A percentile compares a stretch with the other conserved stretches of the same genome.
phyloP scores from a whole-genome alignment of 2,329 filamentous ascomycete species.

The Hypoxylon sp. region DNA sequence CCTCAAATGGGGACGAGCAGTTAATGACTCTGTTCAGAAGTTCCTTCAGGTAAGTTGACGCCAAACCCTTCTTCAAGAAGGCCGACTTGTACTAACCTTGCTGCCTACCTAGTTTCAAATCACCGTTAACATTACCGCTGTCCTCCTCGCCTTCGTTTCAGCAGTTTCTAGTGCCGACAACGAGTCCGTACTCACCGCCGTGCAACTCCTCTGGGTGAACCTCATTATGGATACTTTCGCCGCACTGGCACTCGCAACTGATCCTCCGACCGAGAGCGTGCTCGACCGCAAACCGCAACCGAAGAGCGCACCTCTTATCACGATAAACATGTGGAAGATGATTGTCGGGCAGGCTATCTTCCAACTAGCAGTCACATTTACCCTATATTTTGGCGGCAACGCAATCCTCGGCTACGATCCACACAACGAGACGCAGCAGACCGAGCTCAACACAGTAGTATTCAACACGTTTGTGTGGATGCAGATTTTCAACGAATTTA shows the following conservation, averaged over 20 bases:
- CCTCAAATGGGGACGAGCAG: constrained; percentile 75
- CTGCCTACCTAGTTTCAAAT: constrained; percentile 65
- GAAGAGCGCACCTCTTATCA: constrained; percentile 80
- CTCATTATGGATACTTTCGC: constrained; percentile 78
- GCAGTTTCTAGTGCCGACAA: constrained; percentile 67
- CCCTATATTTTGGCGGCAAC: constrained; percentile 70
- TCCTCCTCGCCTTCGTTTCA: constrained; percentile 73
- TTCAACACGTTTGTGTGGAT: constrained; percentile 80
- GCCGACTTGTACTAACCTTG: background rate
- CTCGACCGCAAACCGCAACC: constrained; percentile 65
- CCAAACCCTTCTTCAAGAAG: background rate
- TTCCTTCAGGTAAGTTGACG: constrained; percentile 66
- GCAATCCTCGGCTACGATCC: constrained; percentile 64
- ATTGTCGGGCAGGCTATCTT: constrained; percentile 71
- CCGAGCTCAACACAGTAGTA: constrained; percentile 68
- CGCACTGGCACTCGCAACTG: constrained; percentile 72
- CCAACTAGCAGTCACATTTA: constrained; percentile 69
- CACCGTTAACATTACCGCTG: constrained; percentile 77
- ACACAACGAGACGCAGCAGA: constrained; percentile 54
- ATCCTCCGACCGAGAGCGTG: constrained; percentile 68
- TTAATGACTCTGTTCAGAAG: constrained; percentile 76
- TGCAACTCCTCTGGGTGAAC: constrained; percentile 77
- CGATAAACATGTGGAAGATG: constrained; percentile 76
- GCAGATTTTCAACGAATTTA: constrained; percentile 78
- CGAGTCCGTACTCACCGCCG: constrained; percentile 71